Evolutionary conservation across 768 basidiomycete genomes (phyloP).

Genomic region (Tylopilus vinaceipallidus): DNA sequence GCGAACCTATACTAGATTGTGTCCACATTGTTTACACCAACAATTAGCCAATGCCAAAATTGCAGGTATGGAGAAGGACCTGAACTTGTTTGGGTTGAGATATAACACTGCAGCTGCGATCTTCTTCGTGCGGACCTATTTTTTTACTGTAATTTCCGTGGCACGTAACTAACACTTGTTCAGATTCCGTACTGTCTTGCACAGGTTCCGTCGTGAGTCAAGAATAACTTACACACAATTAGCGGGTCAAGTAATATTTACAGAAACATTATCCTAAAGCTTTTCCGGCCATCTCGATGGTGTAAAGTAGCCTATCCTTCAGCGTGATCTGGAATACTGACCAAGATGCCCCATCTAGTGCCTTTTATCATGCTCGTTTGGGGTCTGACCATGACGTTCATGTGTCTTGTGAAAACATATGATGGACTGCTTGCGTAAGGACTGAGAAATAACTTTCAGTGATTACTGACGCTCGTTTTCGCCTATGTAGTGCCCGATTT

Average conservation of each 20-base stretch:
- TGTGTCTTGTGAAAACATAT: constrained; percentile 36
- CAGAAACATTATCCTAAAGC: constrained; percentile 39
- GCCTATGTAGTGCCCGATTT: constrained; percentile 30
- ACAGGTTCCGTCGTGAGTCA: constrained; percentile 40
- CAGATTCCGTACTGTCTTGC: constrained; percentile 36
- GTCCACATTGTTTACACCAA: constrained; percentile 3
- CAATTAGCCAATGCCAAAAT: constrained; percentile 41
- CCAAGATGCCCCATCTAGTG: constrained; percentile 28
- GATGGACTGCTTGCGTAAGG: constrained; percentile 30
- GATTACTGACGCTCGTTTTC: constrained; percentile 1
- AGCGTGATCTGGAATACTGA: constrained; percentile 1
- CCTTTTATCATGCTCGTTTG: constrained; percentile 36
- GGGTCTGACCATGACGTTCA: constrained; percentile 37
- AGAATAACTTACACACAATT: neutral
- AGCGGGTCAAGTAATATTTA: neutral
- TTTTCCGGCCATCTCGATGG: constrained; percentile 34
- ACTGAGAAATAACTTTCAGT: neutral
- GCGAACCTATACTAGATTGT: constrained; percentile 11
- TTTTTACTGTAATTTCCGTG: neutral
- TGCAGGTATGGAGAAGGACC: constrained; percentile 44
- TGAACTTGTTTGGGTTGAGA: constrained; percentile 34
- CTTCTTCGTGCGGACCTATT: constrained; percentile 32
- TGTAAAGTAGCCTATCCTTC: constrained; percentile 15
- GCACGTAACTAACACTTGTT: neutral
- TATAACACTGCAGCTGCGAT: constrained; percentile 40